phyloP scores from a whole-genome alignment of 2,329 filamentous ascomycete genomes.

The Helicocarpus griseus region DNA sequence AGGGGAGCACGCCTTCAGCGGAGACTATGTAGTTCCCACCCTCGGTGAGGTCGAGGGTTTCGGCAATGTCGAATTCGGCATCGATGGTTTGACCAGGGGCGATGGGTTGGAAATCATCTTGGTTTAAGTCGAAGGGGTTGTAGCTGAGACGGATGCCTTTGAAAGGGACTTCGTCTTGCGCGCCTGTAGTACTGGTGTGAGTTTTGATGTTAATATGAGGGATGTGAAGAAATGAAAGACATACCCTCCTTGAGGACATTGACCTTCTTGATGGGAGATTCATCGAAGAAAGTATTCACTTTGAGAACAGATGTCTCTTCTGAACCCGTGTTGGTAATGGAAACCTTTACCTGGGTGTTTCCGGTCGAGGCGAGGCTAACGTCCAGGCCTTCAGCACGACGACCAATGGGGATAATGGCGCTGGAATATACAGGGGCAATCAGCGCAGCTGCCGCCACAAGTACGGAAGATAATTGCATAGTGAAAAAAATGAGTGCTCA shows the following conservation, averaged over 20 bases:
- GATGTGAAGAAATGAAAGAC: not conserved
- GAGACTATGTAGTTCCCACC: constrained; percentile 7
- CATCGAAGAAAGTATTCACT: constrained; percentile 9
- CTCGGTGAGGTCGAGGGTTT: constrained; percentile 8
- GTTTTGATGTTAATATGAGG: not conserved
- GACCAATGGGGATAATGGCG: constrained; percentile 1
- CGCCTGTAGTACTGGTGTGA: not conserved
- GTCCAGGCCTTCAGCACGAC: constrained; percentile 1
- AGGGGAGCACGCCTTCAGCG: constrained; percentile 5
- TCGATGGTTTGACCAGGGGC: constrained; percentile 6
- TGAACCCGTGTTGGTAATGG: constrained; percentile 8
- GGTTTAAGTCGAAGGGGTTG: not conserved
- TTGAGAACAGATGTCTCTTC: constrained; percentile 4
- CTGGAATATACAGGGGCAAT: constrained; percentile 2
- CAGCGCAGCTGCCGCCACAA: constrained; percentile 5
- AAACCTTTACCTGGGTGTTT: constrained; percentile 9
- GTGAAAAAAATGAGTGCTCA: not conserved
- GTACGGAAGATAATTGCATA: constrained; percentile 5
- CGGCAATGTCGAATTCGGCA: constrained; percentile 8
- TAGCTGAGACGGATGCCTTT: constrained; percentile 4
- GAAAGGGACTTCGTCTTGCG: constrained; percentile 3
- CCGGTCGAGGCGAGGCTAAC: constrained; percentile 8
- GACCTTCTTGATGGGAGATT: constrained; percentile 6
- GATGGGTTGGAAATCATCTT: constrained; percentile 4
- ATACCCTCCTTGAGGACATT: constrained; percentile 9